A percentile compares a stretch with the other conserved stretches of the same genome.
Evolutionary conservation across 768 basidiomycete species (phyloP).

Genomic region (Saitozyma podzolica): DNA sequence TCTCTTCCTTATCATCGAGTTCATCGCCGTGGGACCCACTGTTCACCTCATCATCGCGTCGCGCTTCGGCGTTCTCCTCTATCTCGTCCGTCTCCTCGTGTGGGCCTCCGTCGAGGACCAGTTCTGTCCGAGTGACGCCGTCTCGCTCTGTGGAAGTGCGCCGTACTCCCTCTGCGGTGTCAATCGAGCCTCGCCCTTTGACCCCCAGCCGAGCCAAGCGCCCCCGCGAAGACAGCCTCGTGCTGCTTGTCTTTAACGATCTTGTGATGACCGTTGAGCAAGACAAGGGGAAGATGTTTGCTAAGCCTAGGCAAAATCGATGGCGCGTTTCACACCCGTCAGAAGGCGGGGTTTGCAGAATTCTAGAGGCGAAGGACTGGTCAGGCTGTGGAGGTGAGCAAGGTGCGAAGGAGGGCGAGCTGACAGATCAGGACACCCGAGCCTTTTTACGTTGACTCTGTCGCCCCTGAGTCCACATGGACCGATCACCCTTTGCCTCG

Average conservation of each 20-base stretch:
- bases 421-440: constrained; percentile 17
- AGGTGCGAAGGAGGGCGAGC: background rate
- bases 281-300: constrained; percentile 28
- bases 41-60: background rate
- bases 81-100: constrained; percentile 1
- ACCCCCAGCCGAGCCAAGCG: background rate
- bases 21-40: constrained; percentile 2
- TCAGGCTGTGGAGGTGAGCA: constrained; percentile 19
- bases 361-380: constrained; percentile 39
- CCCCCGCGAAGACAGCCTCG: constrained; percentile 24
- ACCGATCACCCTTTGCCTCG: constrained; percentile 12
- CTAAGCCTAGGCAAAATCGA: constrained; percentile 14
- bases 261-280: constrained; percentile 27
- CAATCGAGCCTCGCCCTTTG: constrained; percentile 5
- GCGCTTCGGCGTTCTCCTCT: constrained; percentile 1
- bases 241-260: constrained; percentile 43
- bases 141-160: no score
- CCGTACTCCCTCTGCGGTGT: background rate
- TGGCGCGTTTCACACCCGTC: constrained; percentile 22
- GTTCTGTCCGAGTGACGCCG: constrained; percentile 2
- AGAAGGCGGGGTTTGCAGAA: constrained; percentile 39
- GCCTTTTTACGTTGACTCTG: constrained; percentile 22
- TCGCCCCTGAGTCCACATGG: constrained; percentile 10
- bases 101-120: background rate
- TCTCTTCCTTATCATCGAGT: background rate